Evolutionary conservation across 108 stramenopile species (phyloP).

Genomic region (Discostella pseudostelligera): DNA sequence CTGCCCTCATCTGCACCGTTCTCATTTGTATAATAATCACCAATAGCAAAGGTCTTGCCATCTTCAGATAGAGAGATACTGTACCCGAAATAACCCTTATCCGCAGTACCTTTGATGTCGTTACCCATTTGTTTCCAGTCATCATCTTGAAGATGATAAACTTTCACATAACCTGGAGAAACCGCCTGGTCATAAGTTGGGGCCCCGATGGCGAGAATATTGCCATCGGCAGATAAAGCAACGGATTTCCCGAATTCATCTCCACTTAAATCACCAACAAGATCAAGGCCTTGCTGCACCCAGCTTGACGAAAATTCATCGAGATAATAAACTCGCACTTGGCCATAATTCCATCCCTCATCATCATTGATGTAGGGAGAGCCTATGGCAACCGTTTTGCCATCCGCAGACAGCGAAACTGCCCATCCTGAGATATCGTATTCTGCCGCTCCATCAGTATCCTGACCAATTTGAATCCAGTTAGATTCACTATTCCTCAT

Average conservation of each 20-base stretch:
- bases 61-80: constrained; percentile 20
- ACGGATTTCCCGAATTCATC: not conserved
- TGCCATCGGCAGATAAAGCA: constrained; percentile 1
- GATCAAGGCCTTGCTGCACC: constrained; percentile 1
- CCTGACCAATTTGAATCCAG: constrained; percentile 17
- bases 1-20: not conserved
- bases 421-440: constrained; percentile 4
- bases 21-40: not conserved
- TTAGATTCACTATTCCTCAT: not conserved
- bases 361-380: not conserved
- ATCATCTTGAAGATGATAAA: not conserved
- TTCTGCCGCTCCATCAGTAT: not conserved
- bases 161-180: constrained; percentile 3
- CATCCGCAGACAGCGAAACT: constrained; percentile 10
- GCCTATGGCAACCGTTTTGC: constrained; percentile 9
- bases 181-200: not conserved
- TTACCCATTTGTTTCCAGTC: constrained; percentile 17
- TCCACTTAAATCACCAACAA: not conserved
- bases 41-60: constrained; percentile 9
- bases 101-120: constrained; percentile 10
- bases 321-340: constrained; percentile 10
- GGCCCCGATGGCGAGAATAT: constrained; percentile 5
- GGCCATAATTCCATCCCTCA: not conserved
- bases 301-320: not conserved
- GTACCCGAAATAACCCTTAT: constrained; percentile 12